A percentile compares a stretch with the other conserved stretches of the same genome.
Evolutionary conservation across 768 basidiomycete species (phyloP).

Genomic region (Hygrophorus pudorinus): DNA sequence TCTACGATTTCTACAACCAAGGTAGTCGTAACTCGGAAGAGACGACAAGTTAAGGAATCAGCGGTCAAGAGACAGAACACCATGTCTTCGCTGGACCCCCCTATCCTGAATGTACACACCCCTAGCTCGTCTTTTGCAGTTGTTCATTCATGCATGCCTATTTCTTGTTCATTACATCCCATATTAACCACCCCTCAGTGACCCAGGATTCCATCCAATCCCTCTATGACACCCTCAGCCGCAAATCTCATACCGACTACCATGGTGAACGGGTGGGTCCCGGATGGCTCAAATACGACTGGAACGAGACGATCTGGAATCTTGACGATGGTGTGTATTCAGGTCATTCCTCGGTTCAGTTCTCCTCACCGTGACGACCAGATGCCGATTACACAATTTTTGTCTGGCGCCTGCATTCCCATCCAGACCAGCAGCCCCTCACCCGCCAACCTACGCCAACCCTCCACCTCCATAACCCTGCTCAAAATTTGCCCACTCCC

Average conservation of each 20-base stretch:
- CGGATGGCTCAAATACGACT: slow-evolving; percentile 85
- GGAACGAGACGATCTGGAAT: slow-evolving; percentile 70
- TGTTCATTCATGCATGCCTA: slow-evolving; percentile 57
- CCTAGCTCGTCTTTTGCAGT: slow-evolving; percentile 67
- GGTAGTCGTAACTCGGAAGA: no score
- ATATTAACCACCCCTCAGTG: slow-evolving; percentile 31
- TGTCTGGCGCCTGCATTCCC: slow-evolving; percentile 53
- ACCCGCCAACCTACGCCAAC: slow-evolving; percentile 32
- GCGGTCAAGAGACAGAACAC: neutral
- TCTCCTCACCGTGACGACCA: slow-evolving; percentile 10
- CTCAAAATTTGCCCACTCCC: slow-evolving; percentile 44
- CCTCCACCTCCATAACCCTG: slow-evolving; percentile 55
- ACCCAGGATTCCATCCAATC: slow-evolving; percentile 54
- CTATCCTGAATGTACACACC: slow-evolving; percentile 67
- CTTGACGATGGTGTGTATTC: slow-evolving; percentile 72
- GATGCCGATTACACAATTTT: slow-evolving; percentile 89
- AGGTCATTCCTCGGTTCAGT: neutral
- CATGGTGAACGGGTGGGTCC: slow-evolving; percentile 53
- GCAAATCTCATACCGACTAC: slow-evolving; percentile 52
- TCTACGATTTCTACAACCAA: neutral
- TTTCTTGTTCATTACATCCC: slow-evolving; percentile 2
- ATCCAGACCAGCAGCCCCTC: slow-evolving; percentile 18
- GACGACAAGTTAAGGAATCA: no score
- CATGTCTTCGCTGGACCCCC: slow-evolving; percentile 23
- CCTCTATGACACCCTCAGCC: slow-evolving; percentile 62